Base-by-base conservation (phyloP, 176 grass and related monocot genomes). In the Eragrostis nindensis region DNA sequence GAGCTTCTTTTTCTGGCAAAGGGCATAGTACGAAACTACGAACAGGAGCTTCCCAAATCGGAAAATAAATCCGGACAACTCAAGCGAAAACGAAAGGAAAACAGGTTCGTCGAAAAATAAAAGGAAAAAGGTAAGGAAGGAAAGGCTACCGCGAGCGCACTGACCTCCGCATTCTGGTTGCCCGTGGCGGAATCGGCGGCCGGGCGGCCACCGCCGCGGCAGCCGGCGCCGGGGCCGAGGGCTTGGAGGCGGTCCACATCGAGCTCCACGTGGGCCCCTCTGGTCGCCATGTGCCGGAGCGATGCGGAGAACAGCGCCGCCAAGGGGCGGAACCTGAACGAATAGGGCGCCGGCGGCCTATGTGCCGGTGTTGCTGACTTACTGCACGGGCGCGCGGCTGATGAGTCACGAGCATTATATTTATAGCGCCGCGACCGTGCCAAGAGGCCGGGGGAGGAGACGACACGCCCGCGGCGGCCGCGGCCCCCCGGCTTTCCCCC, bases 131-230 rank as follows among this genome's bases (percentile, higher is more conserved):
- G 9, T 2, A 48, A 15, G 27, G 6, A 1, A 29, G 47, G 76
- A 1, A 6, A 17, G 62, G 60, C 22, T 65, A 50, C 18, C 7
- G 6, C 10, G 21, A 7, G 80, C 13, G 6, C 29, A 85, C 83
- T 79, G 74, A 79, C 83, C 47, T 78, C 27, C 48, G 24, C 75
- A 21, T 32, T 49, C 27, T 21, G 21, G 53, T 19, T 14, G 65
- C 3, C 63, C 64, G 73, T 27, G 11, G n/a, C 59, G 13, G 44
- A 2, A 48, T 46, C 6, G 61, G 71, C 7, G 24, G 57, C 72
- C 48, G 46, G 47, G 32, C 22, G 3, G 11, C 45, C 69, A 22
- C 49, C 49, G 63, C 19, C 52, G 50, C 19, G 9, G 32, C 32
- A 1, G 32, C 32, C 32, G n/a, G n/a, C n/a, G n/a, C n/a, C 55